Evolutionary conservation across 805 yeast species (phyloP).

Genomic region (Candida lessepsii): DNA sequence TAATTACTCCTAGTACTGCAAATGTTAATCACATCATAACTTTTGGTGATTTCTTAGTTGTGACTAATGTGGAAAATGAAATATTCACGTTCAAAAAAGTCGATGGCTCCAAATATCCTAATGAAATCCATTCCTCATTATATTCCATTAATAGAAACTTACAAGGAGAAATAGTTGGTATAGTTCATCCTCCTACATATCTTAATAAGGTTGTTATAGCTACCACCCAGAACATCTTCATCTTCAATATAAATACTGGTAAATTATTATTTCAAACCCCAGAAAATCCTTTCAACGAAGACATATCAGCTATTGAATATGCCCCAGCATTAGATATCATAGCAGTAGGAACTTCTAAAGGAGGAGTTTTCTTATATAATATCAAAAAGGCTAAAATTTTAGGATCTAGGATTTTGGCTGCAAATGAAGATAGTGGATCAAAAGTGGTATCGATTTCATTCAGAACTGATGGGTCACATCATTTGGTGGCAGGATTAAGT

Average conservation of each 20-base stretch:
- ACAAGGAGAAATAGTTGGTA: slow-evolving; percentile 68
- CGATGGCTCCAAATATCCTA: slow-evolving; percentile 44
- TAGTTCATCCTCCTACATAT: slow-evolving; percentile 86
- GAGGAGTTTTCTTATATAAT: slow-evolving; percentile 65
- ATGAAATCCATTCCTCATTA: slow-evolving; percentile 68
- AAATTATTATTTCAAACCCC: slow-evolving; percentile 60
- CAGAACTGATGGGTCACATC: slow-evolving; percentile 87
- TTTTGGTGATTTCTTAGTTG: slow-evolving; percentile 80
- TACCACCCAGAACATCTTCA: slow-evolving; percentile 58
- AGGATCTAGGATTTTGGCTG: slow-evolving; percentile 46
- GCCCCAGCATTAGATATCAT: slow-evolving; percentile 87
- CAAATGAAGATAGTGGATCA: slow-evolving; percentile 39
- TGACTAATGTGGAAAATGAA: slow-evolving; percentile 40
- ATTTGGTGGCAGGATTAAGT: slow-evolving; percentile 73
- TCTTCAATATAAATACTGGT: slow-evolving; percentile 77
- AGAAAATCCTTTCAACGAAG: slow-evolving; percentile 42
- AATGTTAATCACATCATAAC: slow-evolving; percentile 50
- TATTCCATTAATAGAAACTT: slow-evolving; percentile 48
- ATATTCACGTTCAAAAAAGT: slow-evolving; percentile 56
- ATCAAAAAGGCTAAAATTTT: slow-evolving; percentile 60
- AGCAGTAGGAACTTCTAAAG: slow-evolving; percentile 73
- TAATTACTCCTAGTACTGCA: slow-evolving; percentile 36
- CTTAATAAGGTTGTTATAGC: slow-evolving; percentile 84
- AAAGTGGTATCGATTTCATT: slow-evolving; percentile 68
- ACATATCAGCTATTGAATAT: slow-evolving; percentile 66